These are phyloP conservation scores for Thielaviopsis populi DNA, from an alignment of 2,329 filamentous ascomycete genomes.

Conservation along the genomic window DNA sequence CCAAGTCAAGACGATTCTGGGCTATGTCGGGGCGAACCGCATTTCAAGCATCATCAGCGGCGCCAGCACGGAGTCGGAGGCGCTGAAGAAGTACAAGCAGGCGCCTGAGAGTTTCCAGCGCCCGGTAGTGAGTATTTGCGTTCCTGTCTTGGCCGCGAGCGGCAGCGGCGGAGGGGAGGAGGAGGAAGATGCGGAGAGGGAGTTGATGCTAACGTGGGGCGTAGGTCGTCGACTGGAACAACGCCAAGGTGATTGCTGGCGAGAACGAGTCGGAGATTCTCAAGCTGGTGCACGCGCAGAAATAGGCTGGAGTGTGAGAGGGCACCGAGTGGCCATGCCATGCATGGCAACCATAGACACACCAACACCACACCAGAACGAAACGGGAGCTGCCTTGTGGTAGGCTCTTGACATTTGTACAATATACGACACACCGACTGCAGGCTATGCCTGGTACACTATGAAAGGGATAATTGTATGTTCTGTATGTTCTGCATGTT, in stretches of 20 bases:
- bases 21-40: conserved; percentile 55
- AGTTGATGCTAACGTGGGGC: conserved; percentile 12
- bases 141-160: background rate
- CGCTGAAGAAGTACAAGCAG: conserved; percentile 62
- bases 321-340: background rate
- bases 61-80: conserved; percentile 59
- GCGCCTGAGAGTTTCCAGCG: conserved; percentile 52
- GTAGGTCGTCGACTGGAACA: conserved; percentile 78
- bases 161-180: too few relatives aligned
- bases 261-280: conserved; percentile 81
- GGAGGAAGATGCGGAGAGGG: too few relatives aligned
- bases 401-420: background rate
- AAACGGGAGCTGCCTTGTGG: background rate
- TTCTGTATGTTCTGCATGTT: background rate
- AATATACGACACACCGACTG: background rate
- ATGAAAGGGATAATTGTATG: background rate
- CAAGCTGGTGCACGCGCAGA: conserved; percentile 52
- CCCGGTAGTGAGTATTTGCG: conserved; percentile 50
- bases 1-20: conserved; percentile 69
- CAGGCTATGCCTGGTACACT: background rate
- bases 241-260: conserved; percentile 64
- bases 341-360: too few relatives aligned
- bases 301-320: background rate
- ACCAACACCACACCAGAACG: too few relatives aligned
- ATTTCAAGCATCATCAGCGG: conserved; percentile 53